A percentile compares a stretch with the other conserved stretches of the same genome.
Conservation (phyloP, 2,329 filamentous ascomycete species). For the Pyricularia pennisetigena region DNA sequence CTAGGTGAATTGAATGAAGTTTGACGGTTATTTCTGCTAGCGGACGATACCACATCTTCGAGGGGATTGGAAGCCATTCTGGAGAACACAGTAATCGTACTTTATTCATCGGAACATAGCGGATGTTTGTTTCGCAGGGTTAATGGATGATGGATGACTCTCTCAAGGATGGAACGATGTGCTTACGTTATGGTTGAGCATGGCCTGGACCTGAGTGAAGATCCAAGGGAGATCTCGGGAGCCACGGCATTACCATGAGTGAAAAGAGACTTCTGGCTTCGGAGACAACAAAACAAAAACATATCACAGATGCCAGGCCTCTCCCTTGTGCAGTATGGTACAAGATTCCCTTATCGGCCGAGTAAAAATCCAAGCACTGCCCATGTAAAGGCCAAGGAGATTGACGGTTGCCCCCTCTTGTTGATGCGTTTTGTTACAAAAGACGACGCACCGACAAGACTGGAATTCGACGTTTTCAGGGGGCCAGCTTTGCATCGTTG, state of each 20-base stretch:
- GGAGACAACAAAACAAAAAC: neutral
- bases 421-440: neutral
- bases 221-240: neutral
- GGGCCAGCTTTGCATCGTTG: neutral
- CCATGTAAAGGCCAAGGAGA: neutral
- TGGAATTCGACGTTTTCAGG: neutral
- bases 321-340: neutral
- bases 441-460: neutral
- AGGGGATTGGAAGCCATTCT: neutral
- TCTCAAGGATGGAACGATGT: neutral
- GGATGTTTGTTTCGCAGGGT: neutral
- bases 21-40: neutral
- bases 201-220: neutral
- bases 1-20: neutral
- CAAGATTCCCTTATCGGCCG: neutral
- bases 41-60: neutral
- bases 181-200: neutral
- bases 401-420: neutral
- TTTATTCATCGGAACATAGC: neutral
- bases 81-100: neutral
- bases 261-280: neutral
- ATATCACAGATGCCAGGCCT: neutral
- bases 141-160: neutral
- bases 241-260: neutral
- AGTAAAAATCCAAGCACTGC: neutral